Evolutionary conservation across 192 early-diverging fungal species (phyloP), one percentile per base, ranked within the genome.

Genomic region (Coemansia sp.): DNA sequence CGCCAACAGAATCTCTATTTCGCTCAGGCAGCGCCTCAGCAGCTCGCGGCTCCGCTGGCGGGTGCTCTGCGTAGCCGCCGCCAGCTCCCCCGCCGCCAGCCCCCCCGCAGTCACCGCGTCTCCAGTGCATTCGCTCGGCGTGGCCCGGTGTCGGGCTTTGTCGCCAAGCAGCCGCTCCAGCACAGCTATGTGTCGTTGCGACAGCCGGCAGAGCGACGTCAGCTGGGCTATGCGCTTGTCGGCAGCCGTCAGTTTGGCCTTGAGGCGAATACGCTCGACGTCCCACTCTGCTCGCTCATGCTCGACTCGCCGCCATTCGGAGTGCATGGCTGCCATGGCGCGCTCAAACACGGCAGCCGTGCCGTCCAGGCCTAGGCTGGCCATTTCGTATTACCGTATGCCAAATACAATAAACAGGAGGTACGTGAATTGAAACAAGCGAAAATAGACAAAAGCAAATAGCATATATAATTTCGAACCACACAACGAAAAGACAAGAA

Each of bases 221-320:
- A 70, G 38, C 7, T 66, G 68, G 2, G 59, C 63, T 2, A 66
- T 60, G n/a, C 74, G 74, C 38, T 63, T 66, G 18, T 77, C 74
- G n/a, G 56, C 31, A 0, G 63, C 67, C 14, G 58, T 61, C 4
- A 77, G 49, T 33, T 55, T 32, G 3, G 68, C 55, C 55, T 77
- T 77, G 7, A 77, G 67, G 39, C 56, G 59, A 14, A 70, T 52
- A 8, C 74, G 63, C 38, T 77, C 74, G 2, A 77, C 53, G 30
- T 62, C 63, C 74, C 74, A 77, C 17, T 61, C 63, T 11, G 59
- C 56, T 1, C 74, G 63, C 45, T 77, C 74, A 9, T 33, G 35
- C 49, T 77, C 74, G 17, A 70, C 51, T 8, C 67, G 67, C n/a
- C 73, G 62, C 63, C 73, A 66, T 42, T 77, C 73, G 40, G 40